phyloP scores from a whole-genome alignment of 208 protist species.

The Angomonas deanei region DNA sequence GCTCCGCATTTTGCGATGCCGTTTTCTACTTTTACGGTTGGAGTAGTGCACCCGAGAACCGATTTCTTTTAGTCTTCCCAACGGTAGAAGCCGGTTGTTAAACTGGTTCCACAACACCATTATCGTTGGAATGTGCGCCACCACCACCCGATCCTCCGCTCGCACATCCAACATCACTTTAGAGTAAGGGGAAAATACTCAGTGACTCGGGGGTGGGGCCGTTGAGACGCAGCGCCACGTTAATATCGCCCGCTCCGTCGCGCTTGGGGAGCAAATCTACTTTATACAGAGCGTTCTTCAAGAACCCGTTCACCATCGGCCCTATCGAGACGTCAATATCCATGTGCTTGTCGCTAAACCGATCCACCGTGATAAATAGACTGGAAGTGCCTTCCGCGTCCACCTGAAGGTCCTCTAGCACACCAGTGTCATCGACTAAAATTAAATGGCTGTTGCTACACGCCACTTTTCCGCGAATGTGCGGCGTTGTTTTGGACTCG shows the following conservation, averaged over 20 bases:
- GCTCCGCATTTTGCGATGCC: neutral
- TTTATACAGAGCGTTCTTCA: slow-evolving; percentile 10
- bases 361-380: slow-evolving; percentile 25
- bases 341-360: slow-evolving; percentile 58
- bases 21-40: slow-evolving; percentile 7
- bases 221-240: slow-evolving; percentile 22
- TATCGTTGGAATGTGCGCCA: slow-evolving; percentile 48
- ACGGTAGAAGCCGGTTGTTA: slow-evolving; percentile 33
- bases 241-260: slow-evolving; percentile 13
- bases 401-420: slow-evolving; percentile 21
- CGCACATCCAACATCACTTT: slow-evolving; percentile 17
- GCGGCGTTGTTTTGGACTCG: slow-evolving; percentile 15
- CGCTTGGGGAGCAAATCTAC: slow-evolving; percentile 24
- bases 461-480: slow-evolving; percentile 32
- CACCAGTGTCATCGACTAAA: slow-evolving; percentile 11
- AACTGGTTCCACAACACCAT: slow-evolving; percentile 50
- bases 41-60: slow-evolving; percentile 41
- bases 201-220: slow-evolving; percentile 29
- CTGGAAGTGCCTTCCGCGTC: slow-evolving; percentile 19
- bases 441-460: slow-evolving; percentile 13
- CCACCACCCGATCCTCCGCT: slow-evolving; percentile 12
- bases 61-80: slow-evolving; percentile 39
- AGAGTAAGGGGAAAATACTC: slow-evolving; percentile 40
- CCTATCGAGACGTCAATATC: slow-evolving; percentile 28
- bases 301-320: slow-evolving; percentile 25